These are phyloP conservation scores for Rhizopogon rudus DNA, from an alignment of 768 basidiomycete genomes.

Conservation along the genomic window DNA sequence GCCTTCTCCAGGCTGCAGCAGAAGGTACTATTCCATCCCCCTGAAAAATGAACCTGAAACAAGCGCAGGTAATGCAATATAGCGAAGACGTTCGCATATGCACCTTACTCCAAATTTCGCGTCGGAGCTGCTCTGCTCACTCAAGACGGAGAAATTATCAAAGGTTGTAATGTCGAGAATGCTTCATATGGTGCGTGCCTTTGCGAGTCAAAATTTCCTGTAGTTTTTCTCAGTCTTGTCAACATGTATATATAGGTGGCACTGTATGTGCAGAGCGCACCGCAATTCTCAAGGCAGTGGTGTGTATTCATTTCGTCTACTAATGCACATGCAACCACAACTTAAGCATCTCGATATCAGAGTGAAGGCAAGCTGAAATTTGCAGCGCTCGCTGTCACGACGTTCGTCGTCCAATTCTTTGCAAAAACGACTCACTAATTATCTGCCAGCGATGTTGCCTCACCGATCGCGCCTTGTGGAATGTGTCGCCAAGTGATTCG, in stretches of 20 bases:
- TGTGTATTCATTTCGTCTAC: constrained; percentile 34
- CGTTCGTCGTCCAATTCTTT: constrained; percentile 40
- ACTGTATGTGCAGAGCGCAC: constrained; percentile 95
- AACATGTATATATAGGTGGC: constrained; percentile 53
- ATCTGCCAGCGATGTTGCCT: constrained; percentile 55
- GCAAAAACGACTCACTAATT: not conserved
- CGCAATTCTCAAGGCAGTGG: constrained; percentile 90
- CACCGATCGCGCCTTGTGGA: constrained; percentile 81
- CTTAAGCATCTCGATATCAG: constrained; percentile 32
- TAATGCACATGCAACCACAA: not conserved
- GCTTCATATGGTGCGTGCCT: constrained; percentile 74
- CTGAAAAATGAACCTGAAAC: constrained; percentile 1
- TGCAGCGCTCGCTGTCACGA: constrained; percentile 72
- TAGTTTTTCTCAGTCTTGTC: not conserved
- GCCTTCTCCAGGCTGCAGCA: constrained; percentile 52
- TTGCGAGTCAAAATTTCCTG: not conserved
- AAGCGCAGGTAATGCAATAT: constrained; percentile 1
- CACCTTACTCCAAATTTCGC: constrained; percentile 86
- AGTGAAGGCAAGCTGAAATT: constrained; percentile 76
- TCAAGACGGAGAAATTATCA: constrained; percentile 65
- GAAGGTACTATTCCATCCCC: constrained; percentile 38
- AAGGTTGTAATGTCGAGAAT: constrained; percentile 92
- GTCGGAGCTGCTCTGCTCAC: constrained; percentile 87
- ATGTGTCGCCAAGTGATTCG: constrained; percentile 89
- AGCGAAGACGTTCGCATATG: constrained; percentile 74